A percentile compares a stretch with the other conserved stretches of the same genome.
Conservation (phyloP, 306 rosid species). For the barrel medic (Medicago truncatula) region DNA sequence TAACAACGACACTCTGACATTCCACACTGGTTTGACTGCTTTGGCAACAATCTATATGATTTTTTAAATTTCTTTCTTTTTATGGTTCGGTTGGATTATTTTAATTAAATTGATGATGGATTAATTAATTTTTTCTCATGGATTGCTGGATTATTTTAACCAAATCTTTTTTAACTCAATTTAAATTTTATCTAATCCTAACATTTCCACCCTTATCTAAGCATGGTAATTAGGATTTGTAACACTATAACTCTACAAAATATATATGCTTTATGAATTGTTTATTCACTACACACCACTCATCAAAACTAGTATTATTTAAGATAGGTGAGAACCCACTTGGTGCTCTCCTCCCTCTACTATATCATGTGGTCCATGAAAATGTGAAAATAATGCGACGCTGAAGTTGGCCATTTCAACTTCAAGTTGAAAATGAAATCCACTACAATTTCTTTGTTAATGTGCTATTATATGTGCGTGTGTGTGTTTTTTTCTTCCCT, state of each 20-base stretch:
- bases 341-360: conserved; percentile 1
- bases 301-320: conserved; percentile 33
- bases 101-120: no score
- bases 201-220: background rate
- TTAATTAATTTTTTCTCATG: no score
- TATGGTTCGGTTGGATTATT: no score
- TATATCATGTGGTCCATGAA: conserved; percentile 52
- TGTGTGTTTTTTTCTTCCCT: no score
- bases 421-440: conserved; percentile 40
- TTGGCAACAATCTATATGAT: no score
- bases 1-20: no score
- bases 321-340: conserved; percentile 36
- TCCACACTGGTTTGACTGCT: no score
- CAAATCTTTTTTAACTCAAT: no score
- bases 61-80: no score
- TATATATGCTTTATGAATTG: background rate
- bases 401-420: conserved; percentile 32
- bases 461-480: background rate
- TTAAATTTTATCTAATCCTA: no score
- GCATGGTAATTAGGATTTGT: background rate
- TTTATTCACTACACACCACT: conserved; percentile 32
- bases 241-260: background rate
- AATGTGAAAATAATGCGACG: conserved; percentile 19
- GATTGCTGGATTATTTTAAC: no score
- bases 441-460: conserved; percentile 29